Evolutionary conservation across 2,329 filamentous ascomycete species (phyloP).

Genomic region (Pestalotiopsis sp.): DNA sequence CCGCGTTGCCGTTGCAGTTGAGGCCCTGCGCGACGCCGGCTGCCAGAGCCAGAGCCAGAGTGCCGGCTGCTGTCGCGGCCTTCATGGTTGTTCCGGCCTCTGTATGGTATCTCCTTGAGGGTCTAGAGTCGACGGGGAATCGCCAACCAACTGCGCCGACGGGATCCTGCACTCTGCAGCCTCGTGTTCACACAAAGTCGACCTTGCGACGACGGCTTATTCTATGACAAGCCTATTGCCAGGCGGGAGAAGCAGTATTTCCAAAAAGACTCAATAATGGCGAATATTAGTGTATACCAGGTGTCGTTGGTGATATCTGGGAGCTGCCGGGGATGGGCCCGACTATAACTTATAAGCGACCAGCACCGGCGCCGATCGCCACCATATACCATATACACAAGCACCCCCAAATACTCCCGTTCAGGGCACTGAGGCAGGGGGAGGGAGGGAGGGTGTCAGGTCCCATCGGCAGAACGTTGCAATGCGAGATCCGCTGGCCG

Average conservation of each 20-base stretch:
- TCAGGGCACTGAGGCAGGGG: neutral
- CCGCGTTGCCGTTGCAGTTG: slow-evolving; percentile 57
- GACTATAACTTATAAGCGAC: neutral
- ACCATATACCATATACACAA: neutral
- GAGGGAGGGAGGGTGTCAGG: neutral
- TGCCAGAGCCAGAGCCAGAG: slow-evolving; percentile 18
- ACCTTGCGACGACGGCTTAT: neutral
- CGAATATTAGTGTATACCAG: neutral
- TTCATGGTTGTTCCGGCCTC: neutral
- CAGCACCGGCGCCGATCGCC: neutral
- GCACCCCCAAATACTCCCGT: neutral
- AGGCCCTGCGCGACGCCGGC: slow-evolving; percentile 18
- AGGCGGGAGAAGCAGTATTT: neutral
- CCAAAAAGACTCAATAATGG: neutral
- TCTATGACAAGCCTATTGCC: neutral
- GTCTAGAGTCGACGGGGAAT: neutral
- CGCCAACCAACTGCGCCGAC: neutral
- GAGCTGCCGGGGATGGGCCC: neutral
- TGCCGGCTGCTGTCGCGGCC: neutral
- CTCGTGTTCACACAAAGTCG: neutral
- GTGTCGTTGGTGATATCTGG: neutral
- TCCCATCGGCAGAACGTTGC: neutral
- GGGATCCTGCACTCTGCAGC: neutral
- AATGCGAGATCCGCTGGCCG: neutral
- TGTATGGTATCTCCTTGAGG: neutral